Evolutionary conservation across 768 basidiomycete genomes (phyloP).

Genomic region (Leccinum ochraceum): DNA sequence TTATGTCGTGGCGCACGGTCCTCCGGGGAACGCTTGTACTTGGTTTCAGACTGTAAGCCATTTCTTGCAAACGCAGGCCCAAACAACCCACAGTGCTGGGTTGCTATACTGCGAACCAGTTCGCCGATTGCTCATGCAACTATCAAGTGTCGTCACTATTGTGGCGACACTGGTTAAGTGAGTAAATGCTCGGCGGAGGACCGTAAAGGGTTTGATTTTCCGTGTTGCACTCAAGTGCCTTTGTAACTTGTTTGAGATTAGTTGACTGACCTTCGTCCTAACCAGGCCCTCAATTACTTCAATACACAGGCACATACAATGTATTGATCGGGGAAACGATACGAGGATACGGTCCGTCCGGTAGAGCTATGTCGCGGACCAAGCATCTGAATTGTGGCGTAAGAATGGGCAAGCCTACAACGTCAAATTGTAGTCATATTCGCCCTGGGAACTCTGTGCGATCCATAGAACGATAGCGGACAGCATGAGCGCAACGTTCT

Average conservation of each 20-base stretch:
- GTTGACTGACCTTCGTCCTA: neutral
- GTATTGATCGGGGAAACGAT: neutral
- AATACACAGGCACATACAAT: neutral
- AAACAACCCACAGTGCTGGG: neutral
- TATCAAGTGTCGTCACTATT: neutral
- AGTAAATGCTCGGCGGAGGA: neutral
- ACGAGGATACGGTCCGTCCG: neutral
- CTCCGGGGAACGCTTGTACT: neutral
- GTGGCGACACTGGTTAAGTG: neutral
- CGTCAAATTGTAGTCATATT: conserved; percentile 93
- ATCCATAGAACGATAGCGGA: conserved; percentile 91
- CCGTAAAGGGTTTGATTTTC: neutral
- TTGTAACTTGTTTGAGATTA: neutral
- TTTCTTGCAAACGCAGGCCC: neutral
- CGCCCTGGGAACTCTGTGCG: conserved; percentile 79
- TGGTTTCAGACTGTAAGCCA: neutral
- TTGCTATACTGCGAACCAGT: neutral
- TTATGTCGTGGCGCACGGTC: neutral
- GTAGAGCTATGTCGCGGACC: conserved; percentile 3
- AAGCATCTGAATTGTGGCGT: conserved; percentile 1
- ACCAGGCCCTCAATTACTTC: neutral
- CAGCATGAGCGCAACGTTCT: conserved; percentile 83
- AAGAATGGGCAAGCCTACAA: conserved; percentile 37
- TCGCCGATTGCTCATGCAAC: neutral
- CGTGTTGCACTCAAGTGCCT: neutral